These are phyloP conservation scores for Piloderma croceum DNA, from an alignment of 768 basidiomycete species.

Conservation along the genomic window DNA sequence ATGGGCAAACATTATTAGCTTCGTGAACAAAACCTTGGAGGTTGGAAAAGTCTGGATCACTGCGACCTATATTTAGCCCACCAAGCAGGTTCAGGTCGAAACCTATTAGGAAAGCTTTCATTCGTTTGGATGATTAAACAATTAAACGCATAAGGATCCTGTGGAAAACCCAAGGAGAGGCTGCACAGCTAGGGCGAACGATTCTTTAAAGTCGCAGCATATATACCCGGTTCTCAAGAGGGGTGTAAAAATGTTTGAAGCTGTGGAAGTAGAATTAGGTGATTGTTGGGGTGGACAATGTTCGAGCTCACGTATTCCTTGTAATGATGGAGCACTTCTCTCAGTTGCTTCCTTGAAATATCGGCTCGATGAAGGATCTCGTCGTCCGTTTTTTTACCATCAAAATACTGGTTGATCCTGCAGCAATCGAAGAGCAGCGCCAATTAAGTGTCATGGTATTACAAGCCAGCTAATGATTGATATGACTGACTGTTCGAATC, in stretches of 20 bases:
- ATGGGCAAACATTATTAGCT: too few species aligned
- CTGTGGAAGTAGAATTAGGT: constrained; percentile 22
- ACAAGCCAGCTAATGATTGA: constrained; percentile 27
- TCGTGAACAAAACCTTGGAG: too few species aligned
- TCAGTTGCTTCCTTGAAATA: constrained; percentile 76
- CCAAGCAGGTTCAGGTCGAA: too few species aligned
- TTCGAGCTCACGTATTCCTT: constrained; percentile 70
- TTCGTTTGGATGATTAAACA: too few species aligned
- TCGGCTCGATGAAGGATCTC: constrained; percentile 90
- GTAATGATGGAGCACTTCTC: constrained; percentile 79
- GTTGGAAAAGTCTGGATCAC: too few species aligned
- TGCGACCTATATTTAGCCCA: too few species aligned
- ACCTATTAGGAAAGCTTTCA: too few species aligned
- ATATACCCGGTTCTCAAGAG: constrained; percentile 28
- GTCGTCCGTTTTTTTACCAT: constrained; percentile 87
- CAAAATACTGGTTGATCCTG: constrained; percentile 90
- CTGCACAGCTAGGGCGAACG: too few species aligned
- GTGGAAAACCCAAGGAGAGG: neutral
- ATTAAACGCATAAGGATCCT: constrained; percentile 8
- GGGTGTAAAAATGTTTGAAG: constrained; percentile 50
- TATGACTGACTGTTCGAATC: constrained; percentile 88
- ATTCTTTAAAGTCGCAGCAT: neutral
- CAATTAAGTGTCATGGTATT: neutral
- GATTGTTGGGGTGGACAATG: neutral
- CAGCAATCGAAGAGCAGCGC: neutral